A percentile compares a stretch with the other conserved stretches of the same genome.
Evolutionary conservation across 345 rosid genomes (phyloP).

Genomic region (Sonneratia alba): DNA sequence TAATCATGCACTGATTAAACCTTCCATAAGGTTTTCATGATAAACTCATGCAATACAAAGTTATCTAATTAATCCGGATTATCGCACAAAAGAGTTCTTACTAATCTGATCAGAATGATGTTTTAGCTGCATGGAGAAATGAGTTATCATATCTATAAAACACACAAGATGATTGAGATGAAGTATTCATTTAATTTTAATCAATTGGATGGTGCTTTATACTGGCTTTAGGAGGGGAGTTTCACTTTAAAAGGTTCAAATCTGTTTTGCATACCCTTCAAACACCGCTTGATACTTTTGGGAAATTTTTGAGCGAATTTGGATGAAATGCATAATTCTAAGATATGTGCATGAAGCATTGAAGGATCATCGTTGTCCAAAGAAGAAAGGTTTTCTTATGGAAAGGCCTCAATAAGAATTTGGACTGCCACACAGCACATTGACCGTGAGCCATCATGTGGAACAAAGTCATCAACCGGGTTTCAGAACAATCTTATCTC

Average conservation of each 20-base stretch:
- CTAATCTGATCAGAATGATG: not conserved
- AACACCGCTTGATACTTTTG: not conserved
- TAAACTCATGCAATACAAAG: not conserved
- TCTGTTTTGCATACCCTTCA: not conserved
- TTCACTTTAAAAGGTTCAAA: not conserved
- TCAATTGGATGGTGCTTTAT: not conserved
- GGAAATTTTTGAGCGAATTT: not conserved
- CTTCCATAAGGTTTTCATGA: not conserved
- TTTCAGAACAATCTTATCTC: not conserved
- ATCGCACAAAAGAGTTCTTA: not conserved
- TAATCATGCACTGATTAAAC: not conserved
- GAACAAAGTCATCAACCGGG: not conserved
- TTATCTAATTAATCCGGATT: not conserved
- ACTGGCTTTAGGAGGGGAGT: not conserved
- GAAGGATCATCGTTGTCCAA: not conserved
- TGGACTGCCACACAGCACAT: no score
- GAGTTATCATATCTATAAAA: not conserved
- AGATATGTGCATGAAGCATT: not conserved
- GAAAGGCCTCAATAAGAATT: no score
- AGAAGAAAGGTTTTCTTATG: not conserved
- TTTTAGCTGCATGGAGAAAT: not conserved
- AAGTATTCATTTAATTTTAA: not conserved
- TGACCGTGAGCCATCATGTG: not conserved
- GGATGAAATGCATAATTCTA: not conserved
- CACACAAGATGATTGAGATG: not conserved